Base-by-base conservation (phyloP, 306 rosid genomes). In the Castanea mollissima region DNA sequence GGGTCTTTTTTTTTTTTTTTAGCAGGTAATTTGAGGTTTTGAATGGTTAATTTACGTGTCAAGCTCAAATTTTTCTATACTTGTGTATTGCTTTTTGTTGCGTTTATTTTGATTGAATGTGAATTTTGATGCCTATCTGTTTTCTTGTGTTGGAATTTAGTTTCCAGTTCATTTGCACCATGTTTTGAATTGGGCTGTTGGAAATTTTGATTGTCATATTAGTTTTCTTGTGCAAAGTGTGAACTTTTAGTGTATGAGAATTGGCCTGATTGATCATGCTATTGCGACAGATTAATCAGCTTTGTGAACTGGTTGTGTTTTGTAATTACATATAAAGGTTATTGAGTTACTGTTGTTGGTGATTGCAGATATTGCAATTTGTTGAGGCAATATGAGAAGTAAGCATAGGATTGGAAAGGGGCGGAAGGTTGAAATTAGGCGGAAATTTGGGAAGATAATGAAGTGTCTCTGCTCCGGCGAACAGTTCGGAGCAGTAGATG, bases 381-480 rank as follows among this genome's bases (percentile, higher is more conserved):
- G 38, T 86, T 74, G 82, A 80, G 69, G 65, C 83, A 71, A 60
- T 41, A 91, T 81, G 90, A 81, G 74, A 82, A 82, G 80, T 55
- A 81, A 67, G 19, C 67, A 64, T 63, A 80, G 83, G 78, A 84
- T 65, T 56, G 71, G 74, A 74, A 76, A 41, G 52, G 78, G 82
- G 75, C 81, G 89, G 81, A 84, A 80, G 68, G 69, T 85, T 34
- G 76, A 81, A 81, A 38, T 59, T 38, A 59, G 78, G 56, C 67
- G 74, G 80, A 81, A 79, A 38, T 80, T 96, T 21, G 71, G 82
- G 68, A 88, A 74, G 83, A 82, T 86, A 74, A 87, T 91, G 90
- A 87, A 87, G 85, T 91, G 90, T 78, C 81, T 91, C n/a, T 83
- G 91, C 83, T 79, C 93, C 0, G 94, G 88, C 49, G 90, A 90